Conservation (phyloP, 1,139 yeast species). For the Taphrina populina region DNA sequence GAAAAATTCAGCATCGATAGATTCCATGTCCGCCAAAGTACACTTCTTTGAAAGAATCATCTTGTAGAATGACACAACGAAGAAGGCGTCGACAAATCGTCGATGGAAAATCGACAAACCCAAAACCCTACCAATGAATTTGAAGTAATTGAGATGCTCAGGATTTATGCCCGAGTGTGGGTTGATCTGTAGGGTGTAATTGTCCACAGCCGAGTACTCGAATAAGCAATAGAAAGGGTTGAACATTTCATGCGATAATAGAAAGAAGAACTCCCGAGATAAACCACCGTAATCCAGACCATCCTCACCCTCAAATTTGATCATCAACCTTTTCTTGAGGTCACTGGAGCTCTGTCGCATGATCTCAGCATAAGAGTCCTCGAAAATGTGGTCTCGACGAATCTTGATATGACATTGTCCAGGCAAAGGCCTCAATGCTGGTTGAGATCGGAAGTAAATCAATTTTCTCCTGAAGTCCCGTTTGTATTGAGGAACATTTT, state of each 20-base stretch:
- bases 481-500: slow-evolving; percentile 97
- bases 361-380: slow-evolving; percentile 95
- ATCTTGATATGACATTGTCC: slow-evolving; percentile 99
- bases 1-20: slow-evolving; percentile 95
- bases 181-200: slow-evolving; percentile 93
- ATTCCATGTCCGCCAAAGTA: slow-evolving; percentile 95
- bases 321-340: slow-evolving; percentile 93
- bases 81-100: slow-evolving; percentile 94
- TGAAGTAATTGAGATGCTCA: slow-evolving; percentile 95
- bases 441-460: slow-evolving; percentile 96
- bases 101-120: slow-evolving; percentile 98
- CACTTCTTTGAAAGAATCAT: slow-evolving; percentile 96
- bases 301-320: slow-evolving; percentile 97
- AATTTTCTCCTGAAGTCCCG: slow-evolving; percentile 98
- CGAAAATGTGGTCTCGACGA: slow-evolving; percentile 92
- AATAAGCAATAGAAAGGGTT: slow-evolving; percentile 96
- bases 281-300: slow-evolving; percentile 99
- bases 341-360: slow-evolving; percentile 99
- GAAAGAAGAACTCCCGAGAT: slow-evolving; percentile 93
- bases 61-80: slow-evolving; percentile 95
- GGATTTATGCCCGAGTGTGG: slow-evolving; percentile 98
- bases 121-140: slow-evolving; percentile 96
- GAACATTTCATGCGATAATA: slow-evolving; percentile 96
- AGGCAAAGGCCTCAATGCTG: slow-evolving; percentile 92
- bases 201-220: slow-evolving; percentile 96